Conservation (phyloP, 2,329 filamentous ascomycete species). For the Paracoccidioides brasiliensis region DNA sequence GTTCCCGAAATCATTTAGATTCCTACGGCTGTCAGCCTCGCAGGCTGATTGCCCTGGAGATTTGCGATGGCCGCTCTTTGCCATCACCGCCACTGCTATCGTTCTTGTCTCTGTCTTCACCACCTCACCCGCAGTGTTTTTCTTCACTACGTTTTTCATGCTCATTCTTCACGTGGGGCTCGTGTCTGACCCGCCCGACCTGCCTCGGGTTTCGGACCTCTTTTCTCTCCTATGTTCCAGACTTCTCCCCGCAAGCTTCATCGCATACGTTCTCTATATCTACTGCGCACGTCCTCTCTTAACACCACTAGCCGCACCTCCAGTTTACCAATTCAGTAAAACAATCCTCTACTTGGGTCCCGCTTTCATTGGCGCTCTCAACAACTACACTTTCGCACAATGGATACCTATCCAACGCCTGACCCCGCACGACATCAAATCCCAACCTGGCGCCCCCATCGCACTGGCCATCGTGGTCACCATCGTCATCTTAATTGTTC, state of each 20-base stretch:
- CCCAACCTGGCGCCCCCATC: slow-evolving; percentile 77
- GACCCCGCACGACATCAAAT: slow-evolving; percentile 75
- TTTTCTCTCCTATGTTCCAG: slow-evolving; percentile 68
- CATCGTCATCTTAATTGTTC: slow-evolving; percentile 52
- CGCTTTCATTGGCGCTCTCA: slow-evolving; percentile 80
- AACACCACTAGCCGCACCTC: slow-evolving; percentile 51
- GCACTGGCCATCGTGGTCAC: slow-evolving; percentile 69
- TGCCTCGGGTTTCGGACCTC: slow-evolving; percentile 53
- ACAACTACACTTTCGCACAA: slow-evolving; percentile 81
- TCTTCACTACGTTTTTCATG: slow-evolving; percentile 67
- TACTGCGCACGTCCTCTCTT: slow-evolving; percentile 67
- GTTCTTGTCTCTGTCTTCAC: slow-evolving; percentile 69
- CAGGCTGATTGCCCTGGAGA: slow-evolving; percentile 57
- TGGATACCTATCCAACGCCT: slow-evolving; percentile 86
- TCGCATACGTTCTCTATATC: slow-evolving; percentile 74
- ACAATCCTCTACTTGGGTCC: slow-evolving; percentile 78
- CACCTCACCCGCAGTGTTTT: slow-evolving; percentile 65
- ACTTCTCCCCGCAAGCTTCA: slow-evolving; percentile 76
- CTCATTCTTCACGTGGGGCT: slow-evolving; percentile 84
- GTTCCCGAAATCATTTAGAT: slow-evolving; percentile 78
- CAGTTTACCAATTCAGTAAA: slow-evolving; percentile 62
- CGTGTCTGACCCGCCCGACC: slow-evolving; percentile 70
- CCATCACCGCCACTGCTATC: slow-evolving; percentile 68
- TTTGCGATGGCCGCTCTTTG: slow-evolving; percentile 71
- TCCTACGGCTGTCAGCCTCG: slow-evolving; percentile 44